phyloP scores from a whole-genome alignment of 345 rosid species.

The Melaleuca alternifolia region DNA sequence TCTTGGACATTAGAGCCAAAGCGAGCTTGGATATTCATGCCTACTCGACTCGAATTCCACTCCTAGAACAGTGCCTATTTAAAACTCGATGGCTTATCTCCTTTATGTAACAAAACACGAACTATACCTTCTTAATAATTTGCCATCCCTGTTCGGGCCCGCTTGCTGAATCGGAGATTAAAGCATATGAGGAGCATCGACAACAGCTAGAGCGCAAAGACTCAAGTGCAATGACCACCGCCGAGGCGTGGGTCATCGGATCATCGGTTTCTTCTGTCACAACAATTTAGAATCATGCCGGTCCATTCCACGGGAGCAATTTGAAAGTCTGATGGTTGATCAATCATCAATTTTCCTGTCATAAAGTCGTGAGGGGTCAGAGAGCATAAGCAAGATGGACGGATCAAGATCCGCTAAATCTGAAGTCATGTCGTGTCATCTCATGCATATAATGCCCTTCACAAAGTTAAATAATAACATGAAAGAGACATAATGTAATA shows the following conservation, averaged over 20 bases:
- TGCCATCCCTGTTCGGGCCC: background rate
- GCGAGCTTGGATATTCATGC: background rate
- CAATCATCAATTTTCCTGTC: background rate
- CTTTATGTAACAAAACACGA: background rate
- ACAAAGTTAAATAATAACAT: no score
- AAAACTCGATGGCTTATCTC: background rate
- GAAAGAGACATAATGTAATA: no score
- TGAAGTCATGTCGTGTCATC: background rate
- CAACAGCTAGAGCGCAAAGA: background rate
- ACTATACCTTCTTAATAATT: background rate
- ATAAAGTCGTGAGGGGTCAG: background rate
- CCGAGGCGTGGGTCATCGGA: background rate
- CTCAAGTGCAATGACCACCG: background rate
- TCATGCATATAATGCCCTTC: background rate
- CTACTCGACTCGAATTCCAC: background rate
- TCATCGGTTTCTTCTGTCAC: background rate
- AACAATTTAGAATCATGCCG: background rate
- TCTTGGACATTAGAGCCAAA: background rate
- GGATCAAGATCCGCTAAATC: background rate
- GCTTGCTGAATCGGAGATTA: background rate
- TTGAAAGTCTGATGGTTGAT: background rate
- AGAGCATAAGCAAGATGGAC: background rate
- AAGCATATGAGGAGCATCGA: background rate
- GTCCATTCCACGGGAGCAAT: background rate
- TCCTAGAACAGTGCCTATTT: background rate